phyloP scores from a whole-genome alignment of 805 yeast genomes.

The Saccharomyces kudriavzevii region DNA sequence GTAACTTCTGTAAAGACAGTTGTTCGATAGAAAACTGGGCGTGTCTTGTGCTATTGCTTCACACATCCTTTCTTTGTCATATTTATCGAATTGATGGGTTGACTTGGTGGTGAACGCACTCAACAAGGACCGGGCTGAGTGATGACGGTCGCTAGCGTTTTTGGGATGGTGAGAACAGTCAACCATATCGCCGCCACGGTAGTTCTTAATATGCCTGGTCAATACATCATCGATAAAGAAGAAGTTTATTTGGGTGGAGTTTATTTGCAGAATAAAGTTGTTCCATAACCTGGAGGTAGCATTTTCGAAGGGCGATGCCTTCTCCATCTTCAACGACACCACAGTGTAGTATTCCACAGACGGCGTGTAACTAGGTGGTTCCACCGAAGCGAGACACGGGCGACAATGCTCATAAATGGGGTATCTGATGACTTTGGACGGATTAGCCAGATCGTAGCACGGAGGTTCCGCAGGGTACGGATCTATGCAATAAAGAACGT shows the following conservation, averaged over 20 bases:
- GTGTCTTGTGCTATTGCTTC: constrained; percentile 14
- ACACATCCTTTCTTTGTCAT: constrained; percentile 22
- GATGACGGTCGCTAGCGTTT: neutral
- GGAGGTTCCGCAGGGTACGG: constrained; percentile 34
- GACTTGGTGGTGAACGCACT: constrained; percentile 11
- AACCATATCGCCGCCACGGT: constrained; percentile 22
- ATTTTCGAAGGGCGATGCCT: constrained; percentile 69
- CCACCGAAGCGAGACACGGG: constrained; percentile 30
- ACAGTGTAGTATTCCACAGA: constrained; percentile 54
- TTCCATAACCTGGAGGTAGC: constrained; percentile 67
- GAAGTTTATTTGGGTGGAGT: constrained; percentile 78
- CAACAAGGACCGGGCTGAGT: constrained; percentile 6
- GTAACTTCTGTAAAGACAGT: constrained; percentile 49
- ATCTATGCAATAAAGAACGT: constrained; percentile 16
- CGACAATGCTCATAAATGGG: constrained; percentile 32
- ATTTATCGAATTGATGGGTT: constrained; percentile 21
- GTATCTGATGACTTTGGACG: constrained; percentile 20
- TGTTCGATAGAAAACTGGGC: constrained; percentile 24
- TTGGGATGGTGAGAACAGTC: constrained; percentile 5
- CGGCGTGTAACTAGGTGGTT: constrained; percentile 45
- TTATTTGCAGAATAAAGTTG: constrained; percentile 58
- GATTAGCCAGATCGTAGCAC: constrained; percentile 19
- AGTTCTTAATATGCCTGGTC: constrained; percentile 26
- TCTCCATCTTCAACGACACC: constrained; percentile 60
- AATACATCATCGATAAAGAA: constrained; percentile 38